Evolutionary conservation across 2,329 filamentous ascomycete species (phyloP), one percentile per base, ranked within the genome.

Genomic region (Colletotrichum eremochloae): DNA sequence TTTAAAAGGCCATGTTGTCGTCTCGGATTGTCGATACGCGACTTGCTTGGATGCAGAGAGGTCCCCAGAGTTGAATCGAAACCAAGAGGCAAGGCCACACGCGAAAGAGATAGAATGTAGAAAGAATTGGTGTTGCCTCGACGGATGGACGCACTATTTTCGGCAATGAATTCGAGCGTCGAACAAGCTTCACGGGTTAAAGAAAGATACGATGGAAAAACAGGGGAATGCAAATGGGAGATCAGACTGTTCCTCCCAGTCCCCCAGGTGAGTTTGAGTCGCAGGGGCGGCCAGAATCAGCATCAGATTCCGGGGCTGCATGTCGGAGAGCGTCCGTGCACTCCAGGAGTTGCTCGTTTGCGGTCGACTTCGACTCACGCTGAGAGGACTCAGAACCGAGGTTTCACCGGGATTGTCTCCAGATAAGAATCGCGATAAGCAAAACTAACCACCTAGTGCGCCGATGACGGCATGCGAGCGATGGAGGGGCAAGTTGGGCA

Each of bases 1-100:
- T 6, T 38, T 62, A 72, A 46, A 36, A 60, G 38, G 69, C 53
- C 69, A 72, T 72, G 5, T 46, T 52, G 42, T 55, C 24, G 55
- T 53, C 42, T 64, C 61, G 46, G 14, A 55, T 61, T 62, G 55
- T 38, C 36, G 46, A 65, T 60, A 53, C 69, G 52, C 66, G 61
- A 48, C 60, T 69, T 58, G 44, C n/a, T 12, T 42, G 63, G 24
- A 44, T n/a, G 52, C 15, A 53, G 48, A 57, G 40, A 52, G 33
- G 24, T 44, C 24, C 18, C 29, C 24, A 56, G 50, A 36, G 12
- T 18, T n/a, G 20, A 63, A 9, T 36, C 33, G 20, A 50, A 14
- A 31, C 31, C 33, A 31, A 63, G 60, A 46, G 60, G 24, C 24
- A 24, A 24, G 24, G 24, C 24, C 24, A 24, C 24, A 24, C 24